Conservation (phyloP, 2,329 filamentous ascomycete genomes). For the Epichloe uncinata region DNA sequence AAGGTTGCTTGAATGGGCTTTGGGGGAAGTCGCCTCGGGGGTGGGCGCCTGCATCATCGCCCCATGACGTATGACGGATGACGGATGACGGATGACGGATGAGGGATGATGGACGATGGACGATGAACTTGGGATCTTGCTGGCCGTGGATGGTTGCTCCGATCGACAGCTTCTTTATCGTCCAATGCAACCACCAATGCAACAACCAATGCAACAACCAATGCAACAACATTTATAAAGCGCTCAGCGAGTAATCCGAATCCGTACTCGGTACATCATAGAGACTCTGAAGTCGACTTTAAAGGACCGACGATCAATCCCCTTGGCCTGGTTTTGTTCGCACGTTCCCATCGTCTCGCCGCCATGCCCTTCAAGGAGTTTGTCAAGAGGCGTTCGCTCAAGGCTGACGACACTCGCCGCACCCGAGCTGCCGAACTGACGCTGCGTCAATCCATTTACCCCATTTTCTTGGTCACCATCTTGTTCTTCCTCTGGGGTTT, state of each 20-base stretch:
- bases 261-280: background rate
- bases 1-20: too few species aligned
- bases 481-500: constrained; percentile 36
- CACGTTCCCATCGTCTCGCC: background rate
- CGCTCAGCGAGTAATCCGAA: background rate
- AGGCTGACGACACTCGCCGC: constrained; percentile 26
- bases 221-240: background rate
- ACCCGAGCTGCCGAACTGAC: constrained; percentile 43
- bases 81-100: too few species aligned
- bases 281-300: background rate
- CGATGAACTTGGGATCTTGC: background rate
- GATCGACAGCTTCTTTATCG: background rate
- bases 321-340: background rate
- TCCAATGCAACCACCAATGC: background rate
- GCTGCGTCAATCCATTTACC: constrained; percentile 51
- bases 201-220: background rate
- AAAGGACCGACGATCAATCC: background rate
- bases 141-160: background rate
- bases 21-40: background rate
- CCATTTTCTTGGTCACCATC: constrained; percentile 41
- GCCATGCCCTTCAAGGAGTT: constrained; percentile 30
- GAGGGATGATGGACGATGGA: background rate
- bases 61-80: too few species aligned
- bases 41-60: background rate
- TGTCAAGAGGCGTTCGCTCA: constrained; percentile 30